Evolutionary conservation across 148 eudicot genomes (phyloP), one percentile per base, ranked within the genome.

Genomic region (Arctostaphylos glauca): DNA sequence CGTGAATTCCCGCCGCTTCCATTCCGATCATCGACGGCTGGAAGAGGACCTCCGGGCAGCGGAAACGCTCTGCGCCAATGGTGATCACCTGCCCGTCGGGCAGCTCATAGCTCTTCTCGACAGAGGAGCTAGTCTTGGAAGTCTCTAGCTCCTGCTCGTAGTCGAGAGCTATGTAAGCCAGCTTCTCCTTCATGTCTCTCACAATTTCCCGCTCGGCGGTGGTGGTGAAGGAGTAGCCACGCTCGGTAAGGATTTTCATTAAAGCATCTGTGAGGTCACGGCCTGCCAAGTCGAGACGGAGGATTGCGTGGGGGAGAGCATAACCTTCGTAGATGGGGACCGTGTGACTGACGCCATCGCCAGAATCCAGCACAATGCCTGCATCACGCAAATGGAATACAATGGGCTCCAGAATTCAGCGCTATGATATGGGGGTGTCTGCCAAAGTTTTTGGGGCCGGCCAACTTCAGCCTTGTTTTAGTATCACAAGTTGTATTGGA

Each of bases 281-380:
- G 1, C 98, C 98, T 53, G 96, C 96, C 85, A 94, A 87, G 82
- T 94, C 94, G 6, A 94, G 93, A 85, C 94, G 92, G 54, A 91
- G 94, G 92, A 93, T 93, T 52, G 96, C 96, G 79, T 94, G 95
- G 53, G 94, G 94, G 78, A 92, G 93, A 58, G 98, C 94, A 55
- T 92, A 92, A 19, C 98, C 95, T 86, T 92, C 95, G 16, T 92
- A 94, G 64, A 94, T 91, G 82, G 94, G 98, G 83, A 92, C 95
- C 12, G 95, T 94, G 84, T 94, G 98, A 84, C 95, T 92, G 78
- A 94, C 98, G 91, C 95, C 98, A 87, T 94, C 98, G 79, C 98
- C 94, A 76, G 93, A 92, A 83, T 93, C 97, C 87, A 94, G 83
- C 89, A 94, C 98, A 80, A 92, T 94, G 89, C 98, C 98, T 94